Evolutionary conservation across 176 grass and related monocot genomes (phyloP).

Genomic region (Musa itinerans): DNA sequence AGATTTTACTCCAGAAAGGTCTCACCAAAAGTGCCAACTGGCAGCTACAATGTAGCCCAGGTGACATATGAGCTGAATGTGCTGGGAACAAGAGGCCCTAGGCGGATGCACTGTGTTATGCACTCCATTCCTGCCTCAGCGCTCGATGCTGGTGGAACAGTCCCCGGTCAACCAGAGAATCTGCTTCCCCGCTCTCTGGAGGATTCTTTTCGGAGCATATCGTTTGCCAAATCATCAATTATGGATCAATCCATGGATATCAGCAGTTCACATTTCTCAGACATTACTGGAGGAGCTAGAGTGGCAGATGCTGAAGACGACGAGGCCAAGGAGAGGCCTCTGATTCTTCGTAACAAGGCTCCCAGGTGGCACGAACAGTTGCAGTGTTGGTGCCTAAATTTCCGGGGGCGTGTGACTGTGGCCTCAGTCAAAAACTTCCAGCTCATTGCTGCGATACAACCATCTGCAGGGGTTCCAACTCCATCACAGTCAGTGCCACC

Average conservation of each 20-base stretch:
- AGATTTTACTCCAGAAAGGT: slow-evolving; percentile 21
- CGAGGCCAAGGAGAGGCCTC: slow-evolving; percentile 14
- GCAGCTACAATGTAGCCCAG: slow-evolving; percentile 8
- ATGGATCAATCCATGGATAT: slow-evolving; percentile 11
- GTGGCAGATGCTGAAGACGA: neutral
- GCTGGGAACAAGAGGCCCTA: slow-evolving; percentile 7
- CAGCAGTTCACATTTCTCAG: slow-evolving; percentile 14
- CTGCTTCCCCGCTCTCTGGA: slow-evolving; percentile 6
- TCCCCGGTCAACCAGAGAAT: slow-evolving; percentile 10
- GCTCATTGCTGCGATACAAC: slow-evolving; percentile 11
- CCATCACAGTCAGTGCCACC: slow-evolving; percentile 18
- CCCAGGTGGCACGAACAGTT: slow-evolving; percentile 19
- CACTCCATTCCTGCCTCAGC: slow-evolving; percentile 21
- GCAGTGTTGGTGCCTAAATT: slow-evolving; percentile 24
- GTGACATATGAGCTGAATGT: slow-evolving; percentile 17
- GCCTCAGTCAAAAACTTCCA: slow-evolving; percentile 20
- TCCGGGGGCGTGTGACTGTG: slow-evolving; percentile 16
- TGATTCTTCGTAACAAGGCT: slow-evolving; percentile 17
- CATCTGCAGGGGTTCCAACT: slow-evolving; percentile 11
- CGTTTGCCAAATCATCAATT: slow-evolving; percentile 17
- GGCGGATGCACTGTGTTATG: slow-evolving; percentile 18
- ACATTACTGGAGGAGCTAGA: slow-evolving; percentile 1
- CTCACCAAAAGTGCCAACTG: slow-evolving; percentile 1
- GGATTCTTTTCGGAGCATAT: slow-evolving; percentile 12
- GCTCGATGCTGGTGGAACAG: slow-evolving; percentile 10